Base-by-base conservation (phyloP, 352 stramenopile genomes). In the Phytophthora hybrid region DNA sequence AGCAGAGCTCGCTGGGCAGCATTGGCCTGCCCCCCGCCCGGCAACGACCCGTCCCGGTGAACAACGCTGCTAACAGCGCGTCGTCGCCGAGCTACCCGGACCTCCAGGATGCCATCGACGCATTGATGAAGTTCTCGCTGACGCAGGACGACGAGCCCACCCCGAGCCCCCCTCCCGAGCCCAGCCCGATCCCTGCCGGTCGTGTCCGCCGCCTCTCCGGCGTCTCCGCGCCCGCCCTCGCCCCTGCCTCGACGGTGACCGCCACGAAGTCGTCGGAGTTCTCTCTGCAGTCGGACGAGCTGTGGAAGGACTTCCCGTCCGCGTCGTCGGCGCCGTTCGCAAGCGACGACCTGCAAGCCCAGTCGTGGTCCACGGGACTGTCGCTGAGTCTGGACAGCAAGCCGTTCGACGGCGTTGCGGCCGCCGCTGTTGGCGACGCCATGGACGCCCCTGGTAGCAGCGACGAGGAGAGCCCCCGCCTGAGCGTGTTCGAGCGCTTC, bases 81-180 rank as follows among this genome's bases (percentile, higher is more conserved):
- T 78, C 73, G 47, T 79, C 76, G 55, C 69, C 78, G 23, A 82
- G 79, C 59, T 94, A 93, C 78, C 87, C 85, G 19, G 84, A 94
- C 62, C 82, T 94, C 80, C 85, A 94, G 67, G 87, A 94, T 88
- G 85, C 87, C 82, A 94, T 94, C 73, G 87, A 94, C 79, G 85
- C 87, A 80, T 88, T 94, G 78, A 92, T 94, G 84, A 92, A 92
- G 78, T 94, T 94, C 63, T 94, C 87, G 65, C 77, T 94, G 21
- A 90, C 87, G 49, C 76, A 63, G 10, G 84, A 93, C 47, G 83
- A 90, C 55, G 59, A 77, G 29, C 26, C 63, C 23, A 64, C 55
- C 21, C 63, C 71, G n/a, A 79, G 83, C 55, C 71, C 74, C n/a
- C 74, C 78, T 11, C 61, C 64, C 29, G 73, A 82, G 47, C 59